Base-by-base conservation (phyloP, 805 yeast genomes). In the Sungouiella blattae region DNA sequence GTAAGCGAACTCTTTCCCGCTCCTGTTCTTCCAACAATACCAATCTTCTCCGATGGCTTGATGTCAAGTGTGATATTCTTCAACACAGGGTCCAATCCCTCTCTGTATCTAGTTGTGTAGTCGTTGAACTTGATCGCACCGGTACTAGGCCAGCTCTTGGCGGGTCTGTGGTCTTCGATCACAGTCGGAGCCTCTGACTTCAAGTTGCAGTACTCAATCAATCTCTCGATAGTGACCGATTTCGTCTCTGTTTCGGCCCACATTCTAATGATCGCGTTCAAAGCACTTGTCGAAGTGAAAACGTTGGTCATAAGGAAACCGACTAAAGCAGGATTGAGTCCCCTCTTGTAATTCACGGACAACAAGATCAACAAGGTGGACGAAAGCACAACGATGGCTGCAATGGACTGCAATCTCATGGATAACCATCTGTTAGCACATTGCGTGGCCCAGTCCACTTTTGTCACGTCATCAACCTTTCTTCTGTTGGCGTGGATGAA, bases 221-320 rank as follows among this genome's bases (percentile, higher is more conserved):
- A 46, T 44, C 71, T 56, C 42, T 64, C 69, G 13, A 64, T 50
- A 8, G 62, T 51, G 31, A 64, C 60, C 1, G 64, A 49, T 34
- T 52, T 53, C 6, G 58, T 54, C 42, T 64, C 68, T 18, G 62
- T 46, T 20, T 58, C 63, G 1, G 68, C 60, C 60, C 64, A 60
- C 27, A 43, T 42, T 37, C 66, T 49, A 15, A 63, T 55, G 26
- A 64, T 51, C 4, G 55, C 54, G 36, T 61, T 55, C 37, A 65
- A 52, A 6, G 55, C 44, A 22, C 41, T 37, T 4, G 69, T 61
- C 25, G 62, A 52, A 18, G 53, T 52, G 37, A 65, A 50, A 4
- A 64, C 57, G 38, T 62, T 57, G 7, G 60, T 55, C 66, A 65
- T 58, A 16, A 62, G 46, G 45, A 65, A 63, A 26, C 71, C 71